Evolutionary conservation across 2,329 filamentous ascomycete species (phyloP).

Genomic region (Botrytis elliptica): DNA sequence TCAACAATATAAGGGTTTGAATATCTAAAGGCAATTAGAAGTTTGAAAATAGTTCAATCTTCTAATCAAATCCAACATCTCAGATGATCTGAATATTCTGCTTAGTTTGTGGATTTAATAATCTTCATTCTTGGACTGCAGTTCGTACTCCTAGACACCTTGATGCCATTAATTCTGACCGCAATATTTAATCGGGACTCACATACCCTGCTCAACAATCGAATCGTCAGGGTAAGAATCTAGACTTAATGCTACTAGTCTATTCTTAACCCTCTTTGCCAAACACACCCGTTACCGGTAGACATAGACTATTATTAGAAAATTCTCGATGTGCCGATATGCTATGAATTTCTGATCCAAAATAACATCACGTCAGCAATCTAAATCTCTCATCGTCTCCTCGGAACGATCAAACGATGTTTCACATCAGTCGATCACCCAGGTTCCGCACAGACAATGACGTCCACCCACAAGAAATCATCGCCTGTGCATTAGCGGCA

Average conservation of each 20-base stretch:
- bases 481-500: neutral
- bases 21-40: too few relatives aligned
- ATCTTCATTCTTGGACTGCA: too few relatives aligned
- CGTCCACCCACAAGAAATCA: neutral
- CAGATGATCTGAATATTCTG: too few relatives aligned
- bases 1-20: too few relatives aligned
- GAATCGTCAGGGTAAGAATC: neutral
- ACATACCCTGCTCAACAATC: neutral
- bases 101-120: fast-evolving
- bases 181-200: neutral
- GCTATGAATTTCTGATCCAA: neutral
- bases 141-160: too few relatives aligned
- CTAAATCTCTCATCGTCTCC: neutral
- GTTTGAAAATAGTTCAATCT: too few relatives aligned
- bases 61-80: too few relatives aligned
- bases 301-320: neutral
- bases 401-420: neutral
- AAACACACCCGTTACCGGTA: neutral
- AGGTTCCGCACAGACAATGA: neutral
- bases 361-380: neutral
- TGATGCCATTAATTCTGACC: too few relatives aligned
- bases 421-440: neutral
- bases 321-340: neutral
- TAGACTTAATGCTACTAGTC: neutral
- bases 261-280: neutral